Conservation (phyloP, 495 filamentous ascomycete genomes). For the Penicillium bialowiezense region DNA sequence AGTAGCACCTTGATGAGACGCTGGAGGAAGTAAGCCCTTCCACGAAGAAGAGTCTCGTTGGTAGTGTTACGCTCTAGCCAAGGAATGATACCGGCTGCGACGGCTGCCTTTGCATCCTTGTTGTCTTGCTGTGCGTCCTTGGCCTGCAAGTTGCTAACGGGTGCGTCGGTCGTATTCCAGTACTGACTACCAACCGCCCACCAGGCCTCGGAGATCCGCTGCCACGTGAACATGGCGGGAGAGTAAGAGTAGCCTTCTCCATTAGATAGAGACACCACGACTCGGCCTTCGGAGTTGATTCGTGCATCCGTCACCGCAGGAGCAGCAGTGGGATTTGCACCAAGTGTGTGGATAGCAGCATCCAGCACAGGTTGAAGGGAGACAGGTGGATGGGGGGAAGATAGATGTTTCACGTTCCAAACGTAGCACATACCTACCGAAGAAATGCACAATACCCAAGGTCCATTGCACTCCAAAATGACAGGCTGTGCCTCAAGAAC, state of each 20-base stretch:
- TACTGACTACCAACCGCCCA: conserved; percentile 98
- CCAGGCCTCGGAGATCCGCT: conserved; percentile 90
- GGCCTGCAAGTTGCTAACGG: conserved; percentile 72
- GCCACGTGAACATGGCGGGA: conserved; percentile 81
- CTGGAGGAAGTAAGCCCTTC: conserved; percentile 83
- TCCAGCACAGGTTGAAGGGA: conserved; percentile 90
- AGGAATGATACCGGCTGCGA: conserved; percentile 92
- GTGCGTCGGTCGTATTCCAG: conserved; percentile 93
- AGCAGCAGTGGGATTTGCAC: conserved; percentile 65
- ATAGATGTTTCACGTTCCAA: conserved; percentile 86
- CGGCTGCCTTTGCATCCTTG: conserved; percentile 50
- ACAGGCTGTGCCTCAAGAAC: conserved; percentile 91
- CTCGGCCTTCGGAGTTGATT: conserved; percentile 78
- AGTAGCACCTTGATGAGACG: conserved; percentile 82
- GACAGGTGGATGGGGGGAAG: conserved; percentile 82
- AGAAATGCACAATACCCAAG: conserved; percentile 85
- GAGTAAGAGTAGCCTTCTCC: conserved; percentile 92
- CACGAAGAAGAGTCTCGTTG: conserved; percentile 85
- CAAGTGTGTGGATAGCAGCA: conserved; percentile 68
- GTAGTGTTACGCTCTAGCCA: conserved; percentile 93
- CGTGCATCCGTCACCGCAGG: conserved; percentile 87
- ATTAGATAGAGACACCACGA: conserved; percentile 84
- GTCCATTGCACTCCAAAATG: conserved; percentile 83
- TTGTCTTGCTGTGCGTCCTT: conserved; percentile 53
- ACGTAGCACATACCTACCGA: conserved; percentile 88